A percentile compares a stretch with the other conserved stretches of the same genome.
Conservation (phyloP, 2,329 filamentous ascomycete species). For the Pyricularia grisea region DNA sequence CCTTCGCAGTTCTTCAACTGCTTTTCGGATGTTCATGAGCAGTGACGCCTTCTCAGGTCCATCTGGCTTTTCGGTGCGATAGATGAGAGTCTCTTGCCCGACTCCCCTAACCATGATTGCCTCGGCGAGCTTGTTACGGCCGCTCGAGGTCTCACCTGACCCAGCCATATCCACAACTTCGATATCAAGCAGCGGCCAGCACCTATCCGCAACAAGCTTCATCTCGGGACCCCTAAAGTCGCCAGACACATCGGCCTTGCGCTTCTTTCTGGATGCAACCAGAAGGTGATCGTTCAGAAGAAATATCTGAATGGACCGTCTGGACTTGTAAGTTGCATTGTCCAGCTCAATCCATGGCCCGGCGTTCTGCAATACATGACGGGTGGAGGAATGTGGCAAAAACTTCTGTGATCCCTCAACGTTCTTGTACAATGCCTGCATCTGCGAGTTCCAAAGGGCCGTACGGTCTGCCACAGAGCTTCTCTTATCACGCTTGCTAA, state of each 20-base stretch:
- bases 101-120: slow-evolving; percentile 83
- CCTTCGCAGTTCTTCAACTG: slow-evolving; percentile 84
- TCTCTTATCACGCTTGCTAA: slow-evolving; percentile 69
- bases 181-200: slow-evolving; percentile 88
- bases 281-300: slow-evolving; percentile 91
- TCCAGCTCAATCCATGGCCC: slow-evolving; percentile 93
- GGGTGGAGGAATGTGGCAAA: slow-evolving; percentile 78
- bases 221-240: slow-evolving; percentile 45
- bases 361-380: slow-evolving; percentile 89
- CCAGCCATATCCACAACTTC: slow-evolving; percentile 82
- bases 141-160: slow-evolving; percentile 45
- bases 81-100: slow-evolving; percentile 87
- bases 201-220: slow-evolving; percentile 86
- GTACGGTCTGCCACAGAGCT: slow-evolving; percentile 73
- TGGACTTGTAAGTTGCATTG: slow-evolving; percentile 92
- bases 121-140: slow-evolving; percentile 61
- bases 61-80: slow-evolving; percentile 77
- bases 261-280: slow-evolving; percentile 86
- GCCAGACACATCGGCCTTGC: slow-evolving; percentile 58
- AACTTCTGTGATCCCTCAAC: slow-evolving; percentile 99
- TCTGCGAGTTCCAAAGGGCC: slow-evolving; percentile 58
- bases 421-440: slow-evolving; percentile 84
- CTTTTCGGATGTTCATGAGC: slow-evolving; percentile 83
- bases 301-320: slow-evolving; percentile 82
- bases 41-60: slow-evolving; percentile 70